Conservation (phyloP, 2,329 filamentous ascomycete species). For the Colletotrichum tanaceti region DNA sequence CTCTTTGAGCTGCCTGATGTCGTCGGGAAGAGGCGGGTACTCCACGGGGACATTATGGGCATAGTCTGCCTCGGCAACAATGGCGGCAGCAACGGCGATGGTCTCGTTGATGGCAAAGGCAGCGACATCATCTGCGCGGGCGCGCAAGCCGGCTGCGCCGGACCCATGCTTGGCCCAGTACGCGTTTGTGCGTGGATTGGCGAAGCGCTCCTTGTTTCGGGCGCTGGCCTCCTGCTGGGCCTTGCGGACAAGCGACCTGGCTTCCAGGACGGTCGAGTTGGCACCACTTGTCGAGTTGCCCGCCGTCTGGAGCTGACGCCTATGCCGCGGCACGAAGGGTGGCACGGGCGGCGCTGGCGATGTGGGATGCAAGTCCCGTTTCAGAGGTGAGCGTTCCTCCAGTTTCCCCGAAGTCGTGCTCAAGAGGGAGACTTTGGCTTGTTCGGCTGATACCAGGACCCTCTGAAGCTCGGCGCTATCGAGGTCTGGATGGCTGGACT, state of each 20-base stretch:
- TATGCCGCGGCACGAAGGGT: slow-evolving; percentile 18
- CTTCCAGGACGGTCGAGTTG: slow-evolving; percentile 6
- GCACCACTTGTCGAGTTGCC: background rate
- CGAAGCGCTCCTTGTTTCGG: slow-evolving; percentile 25
- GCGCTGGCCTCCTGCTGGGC: slow-evolving; percentile 20
- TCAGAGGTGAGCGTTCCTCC: slow-evolving; percentile 10
- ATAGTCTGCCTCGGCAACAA: slow-evolving; percentile 23
- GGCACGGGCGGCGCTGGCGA: slow-evolving; percentile 12
- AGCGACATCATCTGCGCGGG: slow-evolving; percentile 20
- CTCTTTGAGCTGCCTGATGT: slow-evolving; percentile 13
- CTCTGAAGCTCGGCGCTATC: slow-evolving; percentile 11
- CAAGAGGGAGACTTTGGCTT: slow-evolving; percentile 18
- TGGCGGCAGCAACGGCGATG: slow-evolving; percentile 22
- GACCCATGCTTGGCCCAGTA: slow-evolving; percentile 12
- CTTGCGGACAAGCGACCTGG: slow-evolving; percentile 15
- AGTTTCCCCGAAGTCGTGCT: slow-evolving; percentile 5
- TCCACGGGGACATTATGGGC: slow-evolving; percentile 12
- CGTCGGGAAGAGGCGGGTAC: slow-evolving; percentile 9
- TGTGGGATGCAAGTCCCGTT: slow-evolving; percentile 13
- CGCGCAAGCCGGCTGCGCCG: slow-evolving; percentile 5
- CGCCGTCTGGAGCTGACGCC: background rate
- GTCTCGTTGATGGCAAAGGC: slow-evolving; percentile 19
- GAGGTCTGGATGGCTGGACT: slow-evolving; percentile 15
- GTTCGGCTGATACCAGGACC: slow-evolving; percentile 21
- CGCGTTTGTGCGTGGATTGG: slow-evolving; percentile 23